These are phyloP conservation scores for Polyporus arcularius DNA, from an alignment of 768 basidiomycete species.

Conservation along the genomic window DNA sequence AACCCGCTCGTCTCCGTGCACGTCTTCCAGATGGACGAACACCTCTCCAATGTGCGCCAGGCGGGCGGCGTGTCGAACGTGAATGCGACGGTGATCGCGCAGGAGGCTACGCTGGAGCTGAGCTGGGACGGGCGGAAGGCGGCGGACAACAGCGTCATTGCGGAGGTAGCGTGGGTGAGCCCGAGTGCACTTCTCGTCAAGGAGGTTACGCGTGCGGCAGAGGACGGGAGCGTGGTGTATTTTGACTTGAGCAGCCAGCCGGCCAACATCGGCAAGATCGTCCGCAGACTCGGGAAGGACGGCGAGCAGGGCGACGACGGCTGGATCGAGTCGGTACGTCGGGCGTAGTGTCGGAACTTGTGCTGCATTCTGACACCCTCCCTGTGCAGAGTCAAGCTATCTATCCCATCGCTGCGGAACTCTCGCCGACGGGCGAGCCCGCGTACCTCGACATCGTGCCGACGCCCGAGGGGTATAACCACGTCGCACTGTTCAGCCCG, in stretches of 20 bases:
- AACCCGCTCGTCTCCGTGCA: constrained; percentile 86
- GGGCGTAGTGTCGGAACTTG: not conserved
- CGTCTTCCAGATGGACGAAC: constrained; percentile 74
- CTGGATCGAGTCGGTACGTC: constrained; percentile 87
- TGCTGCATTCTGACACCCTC: no score
- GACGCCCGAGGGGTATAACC: constrained; percentile 78
- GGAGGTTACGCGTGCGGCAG: constrained; percentile 84
- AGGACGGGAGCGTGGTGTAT: constrained; percentile 75
- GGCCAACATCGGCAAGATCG: constrained; percentile 49
- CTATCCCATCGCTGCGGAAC: constrained; percentile 49
- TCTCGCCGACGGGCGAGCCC: constrained; percentile 44
- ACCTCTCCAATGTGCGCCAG: constrained; percentile 34
- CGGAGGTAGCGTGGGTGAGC: constrained; percentile 88
- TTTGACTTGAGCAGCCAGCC: constrained; percentile 54
- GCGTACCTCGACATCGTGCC: constrained; percentile 94
- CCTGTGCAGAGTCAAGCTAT: constrained; percentile 60
- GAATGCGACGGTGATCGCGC: constrained; percentile 3
- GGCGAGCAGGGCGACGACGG: constrained; percentile 91
- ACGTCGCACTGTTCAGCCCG: constrained; percentile 90
- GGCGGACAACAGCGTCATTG: constrained; percentile 66
- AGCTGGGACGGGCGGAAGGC: constrained; percentile 66
- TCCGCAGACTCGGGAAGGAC: constrained; percentile 74
- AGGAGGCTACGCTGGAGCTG: constrained; percentile 53
- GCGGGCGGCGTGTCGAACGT: constrained; percentile 28
- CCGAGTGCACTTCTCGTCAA: constrained; percentile 74